Evolutionary conservation across 2,329 filamentous ascomycete genomes (phyloP).

Genomic region (Graphilbum ipis-grandicollis): DNA sequence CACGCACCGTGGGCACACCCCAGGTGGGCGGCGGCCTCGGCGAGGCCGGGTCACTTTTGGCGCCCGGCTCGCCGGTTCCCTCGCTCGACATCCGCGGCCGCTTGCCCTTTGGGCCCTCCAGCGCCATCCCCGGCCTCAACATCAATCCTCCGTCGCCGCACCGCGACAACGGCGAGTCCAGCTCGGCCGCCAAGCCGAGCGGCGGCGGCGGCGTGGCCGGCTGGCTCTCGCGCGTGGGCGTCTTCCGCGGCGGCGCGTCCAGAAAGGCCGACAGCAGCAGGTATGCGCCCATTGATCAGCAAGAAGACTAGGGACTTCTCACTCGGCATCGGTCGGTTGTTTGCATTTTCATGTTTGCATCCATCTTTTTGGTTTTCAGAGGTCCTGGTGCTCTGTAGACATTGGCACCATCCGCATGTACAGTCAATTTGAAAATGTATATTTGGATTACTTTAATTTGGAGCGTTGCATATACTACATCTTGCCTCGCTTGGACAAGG

Average conservation of each 20-base stretch:
- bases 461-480: too few species aligned
- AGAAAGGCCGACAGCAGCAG: conserved; percentile 16
- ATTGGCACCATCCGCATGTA: too few species aligned
- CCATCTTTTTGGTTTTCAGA: background rate
- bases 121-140: conserved; percentile 61
- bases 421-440: too few species aligned
- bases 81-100: conserved; percentile 54
- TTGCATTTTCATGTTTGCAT: background rate
- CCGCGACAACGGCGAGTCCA: conserved; percentile 10
- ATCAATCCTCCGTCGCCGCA: conserved; percentile 59
- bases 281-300: conserved; percentile 23
- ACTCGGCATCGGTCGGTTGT: too few species aligned
- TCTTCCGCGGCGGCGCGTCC: conserved; percentile 18
- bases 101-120: conserved; percentile 35
- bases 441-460: too few species aligned
- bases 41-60: conserved; percentile 70
- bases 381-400: background rate
- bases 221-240: conserved; percentile 26
- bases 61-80: conserved; percentile 59
- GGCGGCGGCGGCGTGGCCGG: conserved; percentile 28
- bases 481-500: too few species aligned
- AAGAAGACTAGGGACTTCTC: conserved; percentile 19
- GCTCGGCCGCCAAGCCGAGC: conserved; percentile 4
- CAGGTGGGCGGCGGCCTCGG: conserved; percentile 37
- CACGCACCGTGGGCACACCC: conserved; percentile 60